phyloP scores from a whole-genome alignment of 208 protist species.

The Jaenimonas drosophilae region DNA sequence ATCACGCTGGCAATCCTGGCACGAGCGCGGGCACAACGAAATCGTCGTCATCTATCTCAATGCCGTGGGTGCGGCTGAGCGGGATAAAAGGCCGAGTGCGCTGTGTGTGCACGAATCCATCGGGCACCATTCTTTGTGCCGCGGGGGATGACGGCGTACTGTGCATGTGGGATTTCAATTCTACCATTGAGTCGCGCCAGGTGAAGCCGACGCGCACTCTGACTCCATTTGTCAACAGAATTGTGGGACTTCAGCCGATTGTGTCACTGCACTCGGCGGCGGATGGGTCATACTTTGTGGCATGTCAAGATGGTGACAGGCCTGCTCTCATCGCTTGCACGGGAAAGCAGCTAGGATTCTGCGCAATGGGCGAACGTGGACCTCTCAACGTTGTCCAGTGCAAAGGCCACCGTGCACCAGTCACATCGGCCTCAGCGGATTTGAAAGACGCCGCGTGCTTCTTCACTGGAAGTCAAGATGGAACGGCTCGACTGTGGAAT shows the following conservation, averaged over 20 bases:
- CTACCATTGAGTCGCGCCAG: conserved; percentile 20
- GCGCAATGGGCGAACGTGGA: conserved; percentile 62
- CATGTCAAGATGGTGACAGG: conserved; percentile 69
- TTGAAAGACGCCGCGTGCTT: conserved; percentile 21
- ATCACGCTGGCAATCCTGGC: too few species aligned
- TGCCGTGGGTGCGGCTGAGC: conserved; percentile 28
- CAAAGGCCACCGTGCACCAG: conserved; percentile 56
- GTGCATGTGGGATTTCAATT: conserved; percentile 70
- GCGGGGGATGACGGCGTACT: conserved; percentile 62
- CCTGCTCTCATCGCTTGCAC: conserved; percentile 35
- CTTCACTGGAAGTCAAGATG: conserved; percentile 54
- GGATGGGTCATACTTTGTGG: conserved; percentile 54
- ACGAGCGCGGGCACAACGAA: too few species aligned
- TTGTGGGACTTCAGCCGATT: conserved; percentile 65
- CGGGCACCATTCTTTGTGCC: conserved; percentile 40
- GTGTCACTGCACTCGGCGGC: conserved; percentile 28
- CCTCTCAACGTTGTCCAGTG: conserved; percentile 61
- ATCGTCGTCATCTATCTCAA: too few species aligned
- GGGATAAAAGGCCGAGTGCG: conserved; percentile 44
- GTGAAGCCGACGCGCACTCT: conserved; percentile 54
- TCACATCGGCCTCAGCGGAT: conserved; percentile 45
- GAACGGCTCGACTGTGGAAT: conserved; percentile 66
- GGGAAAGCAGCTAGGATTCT: conserved; percentile 57
- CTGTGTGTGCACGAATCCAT: conserved; percentile 36
- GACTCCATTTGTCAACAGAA: conserved; percentile 74